phyloP scores from a whole-genome alignment of 441 rosid species.

The Jatropha multifida region DNA sequence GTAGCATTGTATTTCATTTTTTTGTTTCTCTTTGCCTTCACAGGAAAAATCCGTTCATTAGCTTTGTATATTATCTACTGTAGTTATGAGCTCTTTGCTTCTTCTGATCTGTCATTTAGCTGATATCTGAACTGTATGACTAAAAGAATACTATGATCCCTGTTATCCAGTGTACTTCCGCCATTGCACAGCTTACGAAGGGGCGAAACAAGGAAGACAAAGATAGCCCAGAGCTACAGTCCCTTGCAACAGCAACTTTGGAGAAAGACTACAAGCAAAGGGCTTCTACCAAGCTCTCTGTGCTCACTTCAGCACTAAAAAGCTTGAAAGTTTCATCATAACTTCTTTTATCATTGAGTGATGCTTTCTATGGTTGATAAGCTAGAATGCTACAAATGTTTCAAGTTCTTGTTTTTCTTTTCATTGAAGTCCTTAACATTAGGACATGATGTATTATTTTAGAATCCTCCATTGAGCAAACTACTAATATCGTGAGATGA shows the following conservation, averaged over 20 bases:
- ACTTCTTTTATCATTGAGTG: slow-evolving; percentile 6
- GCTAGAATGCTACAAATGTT: slow-evolving; percentile 12
- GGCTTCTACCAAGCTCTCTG: slow-evolving; percentile 64
- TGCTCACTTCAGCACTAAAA: slow-evolving; percentile 64
- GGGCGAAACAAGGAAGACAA: slow-evolving; percentile 91
- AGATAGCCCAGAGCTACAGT: slow-evolving; percentile 74
- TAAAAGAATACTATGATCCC: not conserved
- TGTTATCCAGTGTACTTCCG: slow-evolving; percentile 64
- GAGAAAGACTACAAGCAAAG: slow-evolving; percentile 88
- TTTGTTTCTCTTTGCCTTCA: not conserved
- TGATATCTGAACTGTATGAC: slow-evolving; percentile 14
- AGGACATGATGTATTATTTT: slow-evolving; percentile 24
- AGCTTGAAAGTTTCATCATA: slow-evolving; percentile 58
- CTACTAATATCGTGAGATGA: not conserved
- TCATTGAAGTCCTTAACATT: slow-evolving; percentile 12
- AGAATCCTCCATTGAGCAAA: slow-evolving; percentile 14
- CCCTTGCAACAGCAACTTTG: slow-evolving; percentile 63
- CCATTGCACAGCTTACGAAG: slow-evolving; percentile 72
- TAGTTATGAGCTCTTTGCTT: not conserved
- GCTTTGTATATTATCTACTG: not conserved
- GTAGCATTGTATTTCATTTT: not conserved
- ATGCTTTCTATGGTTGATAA: slow-evolving; percentile 21
- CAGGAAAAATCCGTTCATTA: not conserved
- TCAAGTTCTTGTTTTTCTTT: not conserved
- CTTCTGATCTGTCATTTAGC: not conserved